These are phyloP conservation scores for Thelephora aurantiotincta DNA, from an alignment of 768 basidiomycete genomes.

Conservation along the genomic window DNA sequence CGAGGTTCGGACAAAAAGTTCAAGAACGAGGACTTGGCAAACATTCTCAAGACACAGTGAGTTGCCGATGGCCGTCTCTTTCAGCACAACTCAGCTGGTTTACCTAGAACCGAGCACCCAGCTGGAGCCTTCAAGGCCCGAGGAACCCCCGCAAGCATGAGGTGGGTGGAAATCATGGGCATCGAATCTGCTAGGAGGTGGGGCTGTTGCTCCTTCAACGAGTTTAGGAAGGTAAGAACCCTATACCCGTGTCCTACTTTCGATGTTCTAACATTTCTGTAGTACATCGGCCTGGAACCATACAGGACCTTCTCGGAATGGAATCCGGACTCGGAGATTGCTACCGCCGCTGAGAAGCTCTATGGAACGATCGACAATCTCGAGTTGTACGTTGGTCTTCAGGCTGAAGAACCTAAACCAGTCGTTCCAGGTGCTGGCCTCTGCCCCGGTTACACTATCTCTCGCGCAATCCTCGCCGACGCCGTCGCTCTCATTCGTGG, in stretches of 20 bases:
- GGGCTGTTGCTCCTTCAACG: conserved; percentile 77
- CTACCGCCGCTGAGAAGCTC: conserved; percentile 58
- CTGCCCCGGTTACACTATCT: conserved; percentile 80
- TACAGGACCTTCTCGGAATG: conserved; percentile 65
- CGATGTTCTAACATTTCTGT: not conserved
- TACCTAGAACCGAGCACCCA: conserved; percentile 46
- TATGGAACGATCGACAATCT: conserved; percentile 66
- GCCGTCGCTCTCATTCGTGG: conserved; percentile 80
- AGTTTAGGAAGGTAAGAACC: conserved; percentile 51
- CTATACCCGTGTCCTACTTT: not conserved
- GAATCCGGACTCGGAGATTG: conserved; percentile 62
- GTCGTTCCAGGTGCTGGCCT: conserved; percentile 69
- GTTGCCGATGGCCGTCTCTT: conserved; percentile 13
- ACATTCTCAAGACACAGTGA: conserved; percentile 52
- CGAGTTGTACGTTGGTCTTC: conserved; percentile 71
- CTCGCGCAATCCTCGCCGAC: conserved; percentile 75
- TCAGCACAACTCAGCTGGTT: not conserved
- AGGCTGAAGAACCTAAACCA: conserved; percentile 67
- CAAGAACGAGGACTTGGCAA: conserved; percentile 58
- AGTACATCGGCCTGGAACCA: conserved; percentile 50
- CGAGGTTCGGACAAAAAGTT: conserved; percentile 50
- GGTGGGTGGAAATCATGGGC: conserved; percentile 72
- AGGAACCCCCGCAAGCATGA: conserved; percentile 58
- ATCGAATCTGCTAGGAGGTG: conserved; percentile 63
- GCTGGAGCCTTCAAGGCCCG: conserved; percentile 67